A percentile compares a stretch with the other conserved stretches of the same genome.
These are phyloP conservation scores for Heimioporus sp. DNA, from an alignment of 768 basidiomycete genomes.

Conservation along the genomic window DNA sequence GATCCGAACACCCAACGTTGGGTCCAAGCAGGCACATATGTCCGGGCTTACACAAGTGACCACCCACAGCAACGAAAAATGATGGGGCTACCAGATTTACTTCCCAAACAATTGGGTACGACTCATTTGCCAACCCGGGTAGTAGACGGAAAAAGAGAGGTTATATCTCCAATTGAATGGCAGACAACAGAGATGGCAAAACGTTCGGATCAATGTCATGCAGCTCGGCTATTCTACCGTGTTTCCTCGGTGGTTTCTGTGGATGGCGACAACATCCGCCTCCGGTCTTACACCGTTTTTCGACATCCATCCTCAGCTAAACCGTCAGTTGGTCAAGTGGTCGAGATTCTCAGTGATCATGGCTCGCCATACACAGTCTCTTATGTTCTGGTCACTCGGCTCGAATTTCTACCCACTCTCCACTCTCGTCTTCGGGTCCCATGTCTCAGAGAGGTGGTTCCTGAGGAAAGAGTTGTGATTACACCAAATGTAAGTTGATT, in stretches of 20 bases:
- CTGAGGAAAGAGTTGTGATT: background rate
- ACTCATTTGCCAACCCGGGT: background rate
- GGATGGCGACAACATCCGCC: too few species aligned
- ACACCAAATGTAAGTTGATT: background rate
- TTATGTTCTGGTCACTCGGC: background rate
- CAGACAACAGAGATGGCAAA: background rate
- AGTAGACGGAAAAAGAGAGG: background rate
- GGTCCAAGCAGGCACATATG: background rate
- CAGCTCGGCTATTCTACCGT: too few species aligned
- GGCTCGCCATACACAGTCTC: background rate
- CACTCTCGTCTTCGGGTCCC: background rate
- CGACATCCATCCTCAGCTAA: too few species aligned
- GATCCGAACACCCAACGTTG: background rate
- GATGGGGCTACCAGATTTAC: background rate
- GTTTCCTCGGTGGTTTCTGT: too few species aligned
- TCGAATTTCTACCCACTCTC: background rate
- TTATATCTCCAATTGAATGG: background rate
- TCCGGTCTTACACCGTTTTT: too few species aligned
- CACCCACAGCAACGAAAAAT: slow-evolving; percentile 2
- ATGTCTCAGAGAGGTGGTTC: background rate
- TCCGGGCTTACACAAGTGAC: background rate
- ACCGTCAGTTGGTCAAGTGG: background rate
- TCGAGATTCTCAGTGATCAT: background rate
- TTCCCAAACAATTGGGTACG: background rate
- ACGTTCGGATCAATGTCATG: background rate